phyloP scores from a whole-genome alignment of 495 filamentous ascomycete species.

The Lasiosphaeriaceae sp. region DNA sequence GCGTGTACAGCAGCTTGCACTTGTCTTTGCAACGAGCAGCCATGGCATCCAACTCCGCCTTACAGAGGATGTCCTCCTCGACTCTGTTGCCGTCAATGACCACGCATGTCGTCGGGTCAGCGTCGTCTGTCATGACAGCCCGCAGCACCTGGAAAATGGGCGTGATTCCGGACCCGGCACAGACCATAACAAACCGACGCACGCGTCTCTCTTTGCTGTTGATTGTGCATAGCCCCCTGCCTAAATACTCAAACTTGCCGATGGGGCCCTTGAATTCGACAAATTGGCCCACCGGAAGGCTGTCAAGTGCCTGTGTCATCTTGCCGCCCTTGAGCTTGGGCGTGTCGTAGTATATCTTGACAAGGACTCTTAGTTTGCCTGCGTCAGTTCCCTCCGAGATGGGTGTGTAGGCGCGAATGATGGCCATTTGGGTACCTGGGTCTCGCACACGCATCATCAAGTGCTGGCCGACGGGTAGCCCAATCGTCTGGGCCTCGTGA shows the following conservation, averaged over 20 bases:
- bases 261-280: constrained; percentile 91
- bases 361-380: constrained; percentile 68
- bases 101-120: constrained; percentile 50
- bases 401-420: constrained; percentile 88
- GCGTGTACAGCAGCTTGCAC: constrained; percentile 67
- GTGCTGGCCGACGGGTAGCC: constrained; percentile 85
- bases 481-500: constrained; percentile 64
- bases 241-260: constrained; percentile 81
- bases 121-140: constrained; percentile 55
- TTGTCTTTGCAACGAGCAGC: constrained; percentile 29
- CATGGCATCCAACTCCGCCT: constrained; percentile 67
- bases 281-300: constrained; percentile 61
- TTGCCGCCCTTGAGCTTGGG: constrained; percentile 58
- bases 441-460: constrained; percentile 81
- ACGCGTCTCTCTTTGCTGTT: constrained; percentile 57
- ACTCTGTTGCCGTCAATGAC: constrained; percentile 78
- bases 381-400: constrained; percentile 60
- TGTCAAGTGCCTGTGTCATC: constrained; percentile 81
- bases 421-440: constrained; percentile 59
- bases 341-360: constrained; percentile 81
- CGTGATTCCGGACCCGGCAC: constrained; percentile 84
- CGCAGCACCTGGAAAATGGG: constrained; percentile 87
- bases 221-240: constrained; percentile 60
- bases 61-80: constrained; percentile 81
- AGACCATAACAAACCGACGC: constrained; percentile 80